Conservation (phyloP, 306 rosid species). For the Citrullus mucosospermus region DNA sequence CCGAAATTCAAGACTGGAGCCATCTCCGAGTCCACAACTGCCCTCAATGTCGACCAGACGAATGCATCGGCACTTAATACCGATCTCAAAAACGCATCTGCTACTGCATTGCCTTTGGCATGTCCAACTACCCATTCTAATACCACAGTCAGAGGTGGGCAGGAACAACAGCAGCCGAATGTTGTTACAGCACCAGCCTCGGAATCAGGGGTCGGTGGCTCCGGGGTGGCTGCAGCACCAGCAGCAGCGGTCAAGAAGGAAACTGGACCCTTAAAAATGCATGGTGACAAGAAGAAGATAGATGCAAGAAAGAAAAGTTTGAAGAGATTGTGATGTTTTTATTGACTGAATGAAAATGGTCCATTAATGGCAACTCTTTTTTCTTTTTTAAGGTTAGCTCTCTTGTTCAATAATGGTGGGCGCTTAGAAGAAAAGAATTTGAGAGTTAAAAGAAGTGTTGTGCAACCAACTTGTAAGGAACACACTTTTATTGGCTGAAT, state of each 20-base stretch:
- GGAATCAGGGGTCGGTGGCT: constrained; percentile 24
- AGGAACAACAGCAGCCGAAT: constrained; percentile 31
- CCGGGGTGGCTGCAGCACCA: constrained; percentile 18
- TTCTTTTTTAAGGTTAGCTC: background rate
- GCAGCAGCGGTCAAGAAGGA: constrained; percentile 40
- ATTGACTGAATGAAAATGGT: background rate
- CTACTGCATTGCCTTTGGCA: constrained; percentile 37
- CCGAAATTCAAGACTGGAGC: constrained; percentile 83
- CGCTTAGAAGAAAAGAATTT: background rate
- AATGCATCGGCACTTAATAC: constrained; percentile 40
- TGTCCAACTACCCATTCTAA: constrained; percentile 27
- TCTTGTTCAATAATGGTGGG: background rate
- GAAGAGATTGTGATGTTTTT: constrained; percentile 62
- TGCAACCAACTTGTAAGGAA: background rate
- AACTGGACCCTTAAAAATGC: constrained; percentile 43
- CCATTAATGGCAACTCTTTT: background rate
- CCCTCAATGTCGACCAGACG: constrained; percentile 73
- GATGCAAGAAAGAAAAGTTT: constrained; percentile 97
- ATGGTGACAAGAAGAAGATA: constrained; percentile 79
- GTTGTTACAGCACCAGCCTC: constrained; percentile 8
- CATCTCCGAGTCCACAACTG: constrained; percentile 85
- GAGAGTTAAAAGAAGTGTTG: background rate
- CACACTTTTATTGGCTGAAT: background rate
- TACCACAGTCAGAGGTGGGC: constrained; percentile 21
- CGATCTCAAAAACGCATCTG: constrained; percentile 43